Percentiles rank a stretch among this genome's conserved stretches.
phyloP scores from a whole-genome alignment of 495 filamentous ascomycete species.

The Chaetomium tenue region DNA sequence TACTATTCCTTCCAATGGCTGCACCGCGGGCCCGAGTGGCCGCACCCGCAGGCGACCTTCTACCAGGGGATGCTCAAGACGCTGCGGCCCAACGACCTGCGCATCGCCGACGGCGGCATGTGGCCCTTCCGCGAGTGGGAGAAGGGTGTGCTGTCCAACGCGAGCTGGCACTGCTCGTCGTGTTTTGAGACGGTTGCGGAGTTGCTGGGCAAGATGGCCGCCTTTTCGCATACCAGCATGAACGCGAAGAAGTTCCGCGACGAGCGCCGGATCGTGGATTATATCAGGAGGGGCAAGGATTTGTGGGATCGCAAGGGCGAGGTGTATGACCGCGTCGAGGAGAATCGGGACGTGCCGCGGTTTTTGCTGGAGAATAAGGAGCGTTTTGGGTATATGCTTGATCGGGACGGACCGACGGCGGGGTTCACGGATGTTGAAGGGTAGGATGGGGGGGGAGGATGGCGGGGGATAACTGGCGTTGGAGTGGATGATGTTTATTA shows the following conservation, averaged over 20 bases:
- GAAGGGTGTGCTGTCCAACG: slow-evolving; percentile 45
- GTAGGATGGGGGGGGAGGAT: neutral
- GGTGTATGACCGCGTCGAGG: slow-evolving; percentile 47
- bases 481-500: neutral
- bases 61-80: slow-evolving; percentile 49
- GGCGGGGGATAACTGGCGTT: neutral
- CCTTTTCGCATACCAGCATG: slow-evolving; percentile 50
- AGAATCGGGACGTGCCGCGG: slow-evolving; percentile 45
- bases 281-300: slow-evolving; percentile 50
- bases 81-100: slow-evolving; percentile 49
- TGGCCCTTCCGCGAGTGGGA: slow-evolving; percentile 36
- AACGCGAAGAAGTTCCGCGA: slow-evolving; percentile 47
- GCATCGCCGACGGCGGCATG: slow-evolving; percentile 43
- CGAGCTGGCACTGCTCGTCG: slow-evolving; percentile 56
- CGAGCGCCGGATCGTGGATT: slow-evolving; percentile 42
- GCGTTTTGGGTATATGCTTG: slow-evolving; percentile 41
- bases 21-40: slow-evolving; percentile 52
- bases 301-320: slow-evolving; percentile 50
- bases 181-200: slow-evolving; percentile 54
- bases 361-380: slow-evolving; percentile 38
- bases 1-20: slow-evolving; percentile 59
- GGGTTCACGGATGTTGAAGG: slow-evolving; percentile 43
- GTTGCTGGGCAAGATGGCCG: slow-evolving; percentile 51
- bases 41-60: slow-evolving; percentile 56
- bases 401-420: slow-evolving; percentile 40